These are phyloP conservation scores for Amphicarpaea edgeworthii DNA, from an alignment of 306 rosid species.

Conservation along the genomic window DNA sequence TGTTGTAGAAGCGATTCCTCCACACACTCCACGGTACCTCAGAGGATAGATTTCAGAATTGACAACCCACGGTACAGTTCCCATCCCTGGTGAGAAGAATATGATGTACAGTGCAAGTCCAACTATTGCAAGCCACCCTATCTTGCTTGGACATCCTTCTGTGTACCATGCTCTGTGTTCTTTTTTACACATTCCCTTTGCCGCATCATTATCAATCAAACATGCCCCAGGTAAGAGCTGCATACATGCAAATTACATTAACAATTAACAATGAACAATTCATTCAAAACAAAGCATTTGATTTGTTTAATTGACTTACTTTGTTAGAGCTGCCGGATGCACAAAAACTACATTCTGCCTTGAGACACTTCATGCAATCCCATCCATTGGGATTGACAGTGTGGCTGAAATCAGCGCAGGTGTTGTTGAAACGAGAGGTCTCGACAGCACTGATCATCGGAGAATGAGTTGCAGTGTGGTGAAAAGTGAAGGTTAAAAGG, in stretches of 20 bases:
- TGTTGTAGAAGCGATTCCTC: conserved; percentile 69
- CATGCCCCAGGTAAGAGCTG: conserved; percentile 71
- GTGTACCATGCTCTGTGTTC: conserved; percentile 66
- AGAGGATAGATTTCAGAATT: conserved; percentile 74
- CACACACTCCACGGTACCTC: conserved; percentile 62
- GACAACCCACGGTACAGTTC: conserved; percentile 73
- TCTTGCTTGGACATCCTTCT: conserved; percentile 68
- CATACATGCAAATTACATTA: too few relatives aligned
- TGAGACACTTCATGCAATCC: conserved; percentile 69
- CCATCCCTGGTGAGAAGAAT: conserved; percentile 76
- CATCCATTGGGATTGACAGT: conserved; percentile 37
- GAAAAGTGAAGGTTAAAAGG: conserved; percentile 54
- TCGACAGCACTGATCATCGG: conserved; percentile 46
- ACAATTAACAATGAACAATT: too few relatives aligned
- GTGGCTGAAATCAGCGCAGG: conserved; percentile 49
- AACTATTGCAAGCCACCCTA: conserved; percentile 59
- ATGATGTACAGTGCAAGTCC: conserved; percentile 63
- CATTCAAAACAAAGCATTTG: too few relatives aligned
- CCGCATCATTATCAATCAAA: conserved; percentile 40
- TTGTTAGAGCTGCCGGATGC: conserved; percentile 36
- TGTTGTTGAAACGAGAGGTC: conserved; percentile 46
- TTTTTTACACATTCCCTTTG: conserved; percentile 35
- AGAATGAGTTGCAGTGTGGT: conserved; percentile 55
- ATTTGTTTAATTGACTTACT: too few relatives aligned
- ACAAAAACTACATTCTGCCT: conserved; percentile 67